Base-by-base conservation (phyloP, 495 filamentous ascomycete species). In the Penicillium bialowiezense region DNA sequence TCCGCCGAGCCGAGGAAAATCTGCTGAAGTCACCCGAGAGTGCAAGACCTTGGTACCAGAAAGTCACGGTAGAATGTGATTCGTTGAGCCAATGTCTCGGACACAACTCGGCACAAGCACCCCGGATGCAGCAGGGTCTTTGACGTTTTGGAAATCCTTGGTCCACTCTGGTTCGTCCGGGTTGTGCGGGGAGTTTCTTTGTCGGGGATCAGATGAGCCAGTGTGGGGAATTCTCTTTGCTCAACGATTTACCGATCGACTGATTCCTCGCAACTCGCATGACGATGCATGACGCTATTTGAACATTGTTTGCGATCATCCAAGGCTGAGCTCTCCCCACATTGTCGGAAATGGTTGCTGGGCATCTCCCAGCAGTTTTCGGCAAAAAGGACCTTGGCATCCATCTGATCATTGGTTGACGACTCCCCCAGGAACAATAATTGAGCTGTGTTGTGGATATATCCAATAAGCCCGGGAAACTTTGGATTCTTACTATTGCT, bases 1-100 rank as follows among this genome's bases (percentile, higher is more conserved):
- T 61, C 58, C 54, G 51, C 58, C 58, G 58, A 61, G 50, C 58
- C 58, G 58, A 61, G 34, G 41, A 32, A 19, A 9, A 5, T 17
- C 23, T 8, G 4, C 8, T 26, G 4, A 34, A 15, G 15, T 24
- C 24, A 45, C 5, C 43, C 43, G 43, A 45, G 43, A 31, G n/a
- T 45, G 18, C 12, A 12, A 13, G 19, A 23, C 9, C 10, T 24
- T 39, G 37, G 37, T 32, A 28, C 24, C 24, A 32, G 29, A 13
- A 32, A 23, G 5, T 20, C 23, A 26, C 23, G 12, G n/a, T 21
- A 8, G 18, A 21, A 5, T 13, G 18, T 31, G 40, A 36, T 23
- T 34, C 5, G 13, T 9, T 19, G 2, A 20, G 19, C 12, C 20
- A 21, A 2, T 31, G 12, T 26, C 23, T 26, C 23, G 23, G 23